Conservation (phyloP, 2,329 filamentous ascomycete species). For the Colletotrichum limetticola region DNA sequence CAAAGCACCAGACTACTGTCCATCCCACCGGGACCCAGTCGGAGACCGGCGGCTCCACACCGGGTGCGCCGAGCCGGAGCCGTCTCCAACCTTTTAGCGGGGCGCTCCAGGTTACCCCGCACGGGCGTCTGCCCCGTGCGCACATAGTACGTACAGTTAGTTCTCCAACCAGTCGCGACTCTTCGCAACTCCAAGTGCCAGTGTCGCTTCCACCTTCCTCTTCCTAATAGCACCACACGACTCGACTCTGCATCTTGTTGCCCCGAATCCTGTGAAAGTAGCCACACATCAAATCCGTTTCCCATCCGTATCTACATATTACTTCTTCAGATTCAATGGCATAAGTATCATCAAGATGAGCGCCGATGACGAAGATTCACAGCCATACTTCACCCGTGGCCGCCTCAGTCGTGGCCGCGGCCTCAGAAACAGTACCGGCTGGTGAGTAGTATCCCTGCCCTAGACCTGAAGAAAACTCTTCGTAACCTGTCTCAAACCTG, state of each 20-base stretch:
- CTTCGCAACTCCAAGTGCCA: too few relatives aligned
- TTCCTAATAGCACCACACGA: too few relatives aligned
- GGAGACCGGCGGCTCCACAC: not conserved
- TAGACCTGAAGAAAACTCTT: not conserved
- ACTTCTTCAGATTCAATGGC: not conserved
- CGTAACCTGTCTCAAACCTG: not conserved
- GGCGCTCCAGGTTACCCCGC: not conserved
- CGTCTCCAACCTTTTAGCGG: not conserved
- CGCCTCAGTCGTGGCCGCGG: slow-evolving; percentile 28
- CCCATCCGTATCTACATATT: not conserved
- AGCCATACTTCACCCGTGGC: slow-evolving; percentile 23
- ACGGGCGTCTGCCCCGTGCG: not conserved
- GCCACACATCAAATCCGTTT: not conserved
- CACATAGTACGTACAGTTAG: too few relatives aligned
- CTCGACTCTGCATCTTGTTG: too few relatives aligned
- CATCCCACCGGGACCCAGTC: not conserved
- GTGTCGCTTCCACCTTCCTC: too few relatives aligned
- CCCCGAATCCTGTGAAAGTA: too few relatives aligned
- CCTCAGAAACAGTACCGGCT: slow-evolving; percentile 32
- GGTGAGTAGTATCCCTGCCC: slow-evolving; percentile 1
- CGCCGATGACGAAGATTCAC: slow-evolving; percentile 2
- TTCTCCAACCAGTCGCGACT: not conserved
- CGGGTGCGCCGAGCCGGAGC: not conserved
- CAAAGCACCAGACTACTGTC: not conserved
- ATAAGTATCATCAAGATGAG: not conserved